Base-by-base conservation (phyloP, 148 eudicot species). In the Persicaria maculosa region DNA sequence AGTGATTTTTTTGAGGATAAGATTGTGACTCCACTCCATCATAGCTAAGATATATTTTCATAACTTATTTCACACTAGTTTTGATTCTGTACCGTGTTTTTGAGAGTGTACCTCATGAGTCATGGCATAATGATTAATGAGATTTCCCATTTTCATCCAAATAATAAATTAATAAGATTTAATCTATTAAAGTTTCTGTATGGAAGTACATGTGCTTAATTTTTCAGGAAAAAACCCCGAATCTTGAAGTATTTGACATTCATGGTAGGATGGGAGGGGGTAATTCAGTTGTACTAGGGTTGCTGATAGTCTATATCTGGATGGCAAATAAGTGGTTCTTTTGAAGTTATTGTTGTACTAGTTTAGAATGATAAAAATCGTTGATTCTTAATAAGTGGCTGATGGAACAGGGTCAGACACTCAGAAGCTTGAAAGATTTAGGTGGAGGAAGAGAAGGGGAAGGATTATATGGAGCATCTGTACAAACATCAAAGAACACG, bases 401-500 rank as follows among this genome's bases (percentile, higher is more conserved):
- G 73, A 19, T 70, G 31, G 17, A 45, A 11, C 79, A 88, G 95
- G 88, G 79, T 54, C 81, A 79, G 79, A 31, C 62, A 46, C 74
- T 50, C 14, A 86, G 78, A 79, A 83, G 71, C 77, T 69, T 82
- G 40, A 84, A 79, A 76, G 70, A 64, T 54, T 54, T 76, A 8
- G 76, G 85, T 67, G 79, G 75, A 54, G 78, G 68, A 74, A 83
- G 78, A 12, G 79, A 73, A 3, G 79, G 58, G 73, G 89, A 76
- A 68, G 83, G 71, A 74, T 82, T 89, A 52, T 85, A 86, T 78
- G 93, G 91, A 44, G 83, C 93, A 44, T 80, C 72, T 31, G 59
- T 94, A 76, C 96, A 79, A 78, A 94, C 98, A 64, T 88, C 98
- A 31, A 90, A 85, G 73, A 91, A 94, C 79, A 90, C 97, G 0